Base-by-base conservation (phyloP, 2,329 filamentous ascomycete genomes). In the Apiospora aurea region DNA sequence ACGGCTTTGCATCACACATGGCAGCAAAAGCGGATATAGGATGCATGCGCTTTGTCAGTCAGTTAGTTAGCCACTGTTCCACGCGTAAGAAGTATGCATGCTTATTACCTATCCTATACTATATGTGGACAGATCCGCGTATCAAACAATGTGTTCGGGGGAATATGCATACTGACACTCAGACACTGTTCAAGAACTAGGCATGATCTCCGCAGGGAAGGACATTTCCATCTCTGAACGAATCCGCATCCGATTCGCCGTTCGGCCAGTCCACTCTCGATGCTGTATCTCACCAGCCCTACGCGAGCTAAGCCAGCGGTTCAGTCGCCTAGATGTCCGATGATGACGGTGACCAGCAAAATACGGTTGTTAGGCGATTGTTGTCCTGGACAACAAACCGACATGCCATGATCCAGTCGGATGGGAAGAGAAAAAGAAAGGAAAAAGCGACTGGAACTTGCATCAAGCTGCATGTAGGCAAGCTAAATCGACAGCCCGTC, bases 401-500 rank as follows among this genome's bases (percentile, higher is more conserved):
- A 43, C 13, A 24, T n/a, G 13, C 10, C 41, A 43, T 14, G 6
- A 43, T 43, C 10, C 41, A 47, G 7, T 47, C 46, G 18, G 49
- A 14, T 29, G n/a, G 24, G 24, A 53, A n/a, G 49, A 51, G 13
- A 8, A 38, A 38, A n/a, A 21, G 29, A 8, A 3, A 41, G n/a
- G n/a, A 61, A 61, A 38, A 38, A 38, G 29, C 6, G n/a, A 61
- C 6, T 7, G 16, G 18, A 61, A 26, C 34, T 34, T 26, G 49
- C 24, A n/a, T 26, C 24, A 29, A 57, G 51, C 24, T 57, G 51
- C 51, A 57, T 26, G 24, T 7, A 13, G 24, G 16, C 26, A 61
- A 61, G 53, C 29, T 61, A 29, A 61, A 34, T 53, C 51, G 49
- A 51, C 57, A 64, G 57, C 41, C 57, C 34, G 34, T 64, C 57